These are phyloP conservation scores for Cystoisospora suis DNA, from an alignment of 169 alveolate species.

Conservation along the genomic window DNA sequence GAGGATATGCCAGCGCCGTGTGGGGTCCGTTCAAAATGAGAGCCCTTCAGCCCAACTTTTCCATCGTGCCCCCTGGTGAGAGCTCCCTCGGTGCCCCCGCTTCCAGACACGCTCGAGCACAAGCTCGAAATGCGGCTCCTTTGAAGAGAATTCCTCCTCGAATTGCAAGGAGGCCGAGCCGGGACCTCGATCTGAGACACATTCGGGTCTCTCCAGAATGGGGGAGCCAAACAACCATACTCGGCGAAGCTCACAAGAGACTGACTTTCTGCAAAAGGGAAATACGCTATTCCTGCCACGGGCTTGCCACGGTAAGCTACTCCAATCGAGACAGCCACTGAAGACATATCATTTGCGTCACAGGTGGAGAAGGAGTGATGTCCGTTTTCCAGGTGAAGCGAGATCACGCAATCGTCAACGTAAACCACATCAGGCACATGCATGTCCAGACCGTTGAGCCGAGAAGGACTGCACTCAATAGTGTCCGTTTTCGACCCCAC, in stretches of 20 bases:
- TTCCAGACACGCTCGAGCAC: neutral
- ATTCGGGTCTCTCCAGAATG: neutral
- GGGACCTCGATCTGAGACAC: neutral
- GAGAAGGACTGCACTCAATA: slow-evolving; percentile 8
- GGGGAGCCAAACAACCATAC: neutral
- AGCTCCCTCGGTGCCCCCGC: neutral
- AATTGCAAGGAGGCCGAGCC: neutral
- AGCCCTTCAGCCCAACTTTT: too few species aligned
- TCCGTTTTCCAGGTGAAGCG: slow-evolving; percentile 15
- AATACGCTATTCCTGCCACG: slow-evolving; percentile 2
- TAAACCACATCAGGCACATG: neutral
- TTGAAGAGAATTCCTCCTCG: neutral
- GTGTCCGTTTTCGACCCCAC: neutral
- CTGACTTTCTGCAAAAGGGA: slow-evolving; percentile 1
- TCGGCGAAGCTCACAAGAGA: slow-evolving; percentile 10
- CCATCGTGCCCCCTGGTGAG: too few species aligned
- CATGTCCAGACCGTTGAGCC: neutral
- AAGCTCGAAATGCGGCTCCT: neutral
- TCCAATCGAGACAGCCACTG: slow-evolving; percentile 12
- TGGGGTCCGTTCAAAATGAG: too few species aligned
- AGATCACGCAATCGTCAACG: neutral
- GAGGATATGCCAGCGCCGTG: too few species aligned
- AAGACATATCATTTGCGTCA: neutral
- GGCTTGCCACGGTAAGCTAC: slow-evolving; percentile 33
- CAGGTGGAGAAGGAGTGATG: slow-evolving; percentile 13